Evolutionary conservation across 2,329 filamentous ascomycete species (phyloP).

Genomic region (Pseudogymnoascus verrucosus): DNA sequence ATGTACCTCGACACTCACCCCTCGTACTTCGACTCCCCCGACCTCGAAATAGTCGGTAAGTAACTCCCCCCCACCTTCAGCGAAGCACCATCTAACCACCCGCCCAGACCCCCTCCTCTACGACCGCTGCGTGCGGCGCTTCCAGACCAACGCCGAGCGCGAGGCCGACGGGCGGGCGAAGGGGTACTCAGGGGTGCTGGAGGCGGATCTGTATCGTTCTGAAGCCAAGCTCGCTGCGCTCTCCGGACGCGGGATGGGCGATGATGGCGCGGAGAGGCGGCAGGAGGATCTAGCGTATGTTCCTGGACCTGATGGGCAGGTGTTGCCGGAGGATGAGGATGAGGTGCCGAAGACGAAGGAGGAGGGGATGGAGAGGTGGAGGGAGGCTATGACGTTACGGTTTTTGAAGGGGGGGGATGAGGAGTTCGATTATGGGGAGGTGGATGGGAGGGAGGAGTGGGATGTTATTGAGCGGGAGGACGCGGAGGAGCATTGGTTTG

Average conservation of each 20-base stretch:
- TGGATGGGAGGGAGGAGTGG: slow-evolving; percentile 27
- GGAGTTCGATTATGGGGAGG: slow-evolving; percentile 27
- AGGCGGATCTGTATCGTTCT: slow-evolving; percentile 29
- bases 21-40: slow-evolving; percentile 27
- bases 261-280: slow-evolving; percentile 8
- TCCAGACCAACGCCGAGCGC: slow-evolving; percentile 27
- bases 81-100: background rate
- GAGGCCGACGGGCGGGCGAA: slow-evolving; percentile 29
- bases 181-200: slow-evolving; percentile 28
- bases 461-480: slow-evolving; percentile 27
- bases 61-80: background rate
- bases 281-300: slow-evolving; percentile 20
- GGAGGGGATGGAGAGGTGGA: slow-evolving; percentile 28
- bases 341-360: slow-evolving; percentile 26
- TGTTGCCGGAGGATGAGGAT: slow-evolving; percentile 26
- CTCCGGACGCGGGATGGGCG: background rate
- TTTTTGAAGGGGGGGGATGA: slow-evolving; percentile 28
- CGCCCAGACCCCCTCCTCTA: slow-evolving; percentile 30
- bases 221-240: slow-evolving; percentile 28
- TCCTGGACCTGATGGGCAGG: slow-evolving; percentile 21
- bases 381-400: slow-evolving; percentile 27
- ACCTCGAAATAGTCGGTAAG: slow-evolving; percentile 28
- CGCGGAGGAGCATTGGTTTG: slow-evolving; percentile 29
- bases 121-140: slow-evolving; percentile 28
- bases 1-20: slow-evolving; percentile 28